phyloP scores from a whole-genome alignment of 768 basidiomycete species.

The Hygrophorus pudorinus region DNA sequence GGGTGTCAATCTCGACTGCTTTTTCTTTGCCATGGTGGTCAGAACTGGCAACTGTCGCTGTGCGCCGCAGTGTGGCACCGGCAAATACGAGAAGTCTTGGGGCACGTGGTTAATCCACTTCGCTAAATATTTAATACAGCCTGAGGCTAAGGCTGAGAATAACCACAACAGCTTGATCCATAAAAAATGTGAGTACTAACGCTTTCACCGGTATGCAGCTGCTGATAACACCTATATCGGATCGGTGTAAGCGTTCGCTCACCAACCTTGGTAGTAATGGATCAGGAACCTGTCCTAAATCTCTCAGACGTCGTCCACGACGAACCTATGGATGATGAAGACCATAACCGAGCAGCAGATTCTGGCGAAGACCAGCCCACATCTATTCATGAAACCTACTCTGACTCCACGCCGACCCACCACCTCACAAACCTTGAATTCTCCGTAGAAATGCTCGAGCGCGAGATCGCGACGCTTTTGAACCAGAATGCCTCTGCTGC shows the following conservation, averaged over 20 bases:
- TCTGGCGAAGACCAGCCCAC: conserved; percentile 19
- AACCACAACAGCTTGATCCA: too few relatives aligned
- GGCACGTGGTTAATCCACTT: conserved; percentile 19
- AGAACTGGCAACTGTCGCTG: conserved; percentile 24
- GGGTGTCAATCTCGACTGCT: conserved; percentile 35
- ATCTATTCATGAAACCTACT: conserved; percentile 25
- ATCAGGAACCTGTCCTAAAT: conserved; percentile 54
- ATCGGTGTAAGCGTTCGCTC: too few relatives aligned
- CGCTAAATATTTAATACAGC: too few relatives aligned
- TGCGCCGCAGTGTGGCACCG: too few relatives aligned
- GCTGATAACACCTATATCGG: too few relatives aligned
- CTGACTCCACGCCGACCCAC: conserved; percentile 25
- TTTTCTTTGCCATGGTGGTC: not conserved
- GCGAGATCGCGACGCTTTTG: conserved; percentile 65
- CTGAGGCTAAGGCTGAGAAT: too few relatives aligned
- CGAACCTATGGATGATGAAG: conserved; percentile 57
- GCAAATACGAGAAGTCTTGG: too few relatives aligned
- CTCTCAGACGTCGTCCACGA: conserved; percentile 83
- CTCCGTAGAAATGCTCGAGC: conserved; percentile 66
- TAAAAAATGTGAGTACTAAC: too few relatives aligned
- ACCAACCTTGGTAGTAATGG: conserved; percentile 21
- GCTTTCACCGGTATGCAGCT: not conserved
- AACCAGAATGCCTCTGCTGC: conserved; percentile 68
- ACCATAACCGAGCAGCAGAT: conserved; percentile 22
- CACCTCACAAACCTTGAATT: conserved; percentile 36